Evolutionary conservation across 495 filamentous ascomycete genomes (phyloP).

Genomic region (Xylaria bambusicola): DNA sequence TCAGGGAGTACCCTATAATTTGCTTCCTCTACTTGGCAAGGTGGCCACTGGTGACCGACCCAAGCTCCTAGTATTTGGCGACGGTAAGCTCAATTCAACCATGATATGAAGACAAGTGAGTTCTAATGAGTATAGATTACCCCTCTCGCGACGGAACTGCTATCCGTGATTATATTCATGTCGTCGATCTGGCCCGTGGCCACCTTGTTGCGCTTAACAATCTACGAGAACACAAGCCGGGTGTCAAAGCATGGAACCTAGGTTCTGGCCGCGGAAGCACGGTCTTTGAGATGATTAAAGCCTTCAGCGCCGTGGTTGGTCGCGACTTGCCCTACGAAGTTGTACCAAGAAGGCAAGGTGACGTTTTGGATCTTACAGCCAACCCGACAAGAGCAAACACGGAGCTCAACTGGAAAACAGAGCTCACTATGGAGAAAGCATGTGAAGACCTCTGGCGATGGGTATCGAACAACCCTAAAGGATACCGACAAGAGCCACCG

Average conservation of each 20-base stretch:
- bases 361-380: constrained; percentile 92
- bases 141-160: constrained; percentile 77
- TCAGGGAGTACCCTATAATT: constrained; percentile 92
- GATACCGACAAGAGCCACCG: constrained; percentile 88
- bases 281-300: constrained; percentile 95
- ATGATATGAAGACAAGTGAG: not conserved
- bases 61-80: constrained; percentile 91
- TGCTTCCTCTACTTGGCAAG: constrained; percentile 90
- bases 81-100: constrained; percentile 61
- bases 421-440: constrained; percentile 85
- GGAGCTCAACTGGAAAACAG: constrained; percentile 91
- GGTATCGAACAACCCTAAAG: constrained; percentile 92
- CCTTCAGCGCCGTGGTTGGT: constrained; percentile 85
- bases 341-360: constrained; percentile 77
- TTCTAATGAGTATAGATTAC: constrained; percentile 67
- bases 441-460: constrained; percentile 95
- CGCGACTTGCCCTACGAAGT: constrained; percentile 85
- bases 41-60: constrained; percentile 94
- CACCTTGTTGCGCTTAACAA: constrained; percentile 92
- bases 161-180: constrained; percentile 70
- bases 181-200: constrained; percentile 72
- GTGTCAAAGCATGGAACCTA: constrained; percentile 94
- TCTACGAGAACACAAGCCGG: constrained; percentile 84
- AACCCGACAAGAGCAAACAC: constrained; percentile 83
- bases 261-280: constrained; percentile 95